Evolutionary conservation across 1,284 basidiomycete genomes (phyloP), one percentile per base, ranked within the genome.

Genomic region (Pyrrhoderma noxium): DNA sequence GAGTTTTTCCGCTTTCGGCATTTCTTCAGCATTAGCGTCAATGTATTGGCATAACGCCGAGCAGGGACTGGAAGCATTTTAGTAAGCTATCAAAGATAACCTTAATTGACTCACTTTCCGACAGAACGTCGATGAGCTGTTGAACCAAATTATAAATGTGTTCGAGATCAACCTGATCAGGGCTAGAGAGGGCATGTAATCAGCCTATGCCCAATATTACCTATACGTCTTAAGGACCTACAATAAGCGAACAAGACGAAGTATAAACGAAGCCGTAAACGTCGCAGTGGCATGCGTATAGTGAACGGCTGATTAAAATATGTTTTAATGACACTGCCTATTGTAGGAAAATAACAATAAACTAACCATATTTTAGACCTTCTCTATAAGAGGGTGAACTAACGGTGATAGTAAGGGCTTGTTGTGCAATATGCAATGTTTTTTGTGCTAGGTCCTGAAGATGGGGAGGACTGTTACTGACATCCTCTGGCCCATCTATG

Each of bases 271-370:
- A 13, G 90, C 92, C 18, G 89, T 81, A 67, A 96, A 96, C 0
- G 92, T 93, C 2, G 93, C 93, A 36, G 90, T 91, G 43, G 89
- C 89, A 64, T 95, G 90, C 7, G 89, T 89, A 61, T 91, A 92
- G 61, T 89, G 85, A 35, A 92, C 89, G 31, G 87, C 91, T 89
- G 61, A 55, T 58, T 61, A 45, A 58, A 55, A 23, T 13, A n/a
- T 9, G 21, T 35, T 43, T 37, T n/a, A 4, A 36, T 3, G 9
- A 61, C 52, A 61, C 14, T 54, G 36, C 53, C 57, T 35, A 3
- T 9, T 40, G 8, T 13, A 35, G 25, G 22, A 31, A 13, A 21
- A 8, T n/a, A n/a, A 40, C 5, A 7, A 7, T 37, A 46, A 45
- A 65, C 76, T 49, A 61, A 85, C 85, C 87, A 62, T 92, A 94